Evolutionary conservation across 768 basidiomycete species (phyloP).

Genomic region (Pleurotus cornucopiae): DNA sequence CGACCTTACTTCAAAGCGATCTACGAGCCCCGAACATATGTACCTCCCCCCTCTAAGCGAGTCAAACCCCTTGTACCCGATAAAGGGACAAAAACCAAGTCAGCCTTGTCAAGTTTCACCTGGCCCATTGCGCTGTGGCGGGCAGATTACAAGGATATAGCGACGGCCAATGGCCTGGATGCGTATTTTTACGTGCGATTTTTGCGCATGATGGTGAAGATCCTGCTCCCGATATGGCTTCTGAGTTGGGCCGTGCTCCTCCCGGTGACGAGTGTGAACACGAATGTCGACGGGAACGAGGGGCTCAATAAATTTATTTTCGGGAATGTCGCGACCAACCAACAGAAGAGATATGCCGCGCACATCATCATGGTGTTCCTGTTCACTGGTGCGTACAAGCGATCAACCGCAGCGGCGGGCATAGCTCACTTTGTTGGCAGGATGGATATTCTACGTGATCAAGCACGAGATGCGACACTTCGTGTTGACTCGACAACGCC

Average conservation of each 20-base stretch:
- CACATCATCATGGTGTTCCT: constrained; percentile 75
- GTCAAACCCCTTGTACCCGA: constrained; percentile 41
- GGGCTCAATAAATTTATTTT: constrained; percentile 74
- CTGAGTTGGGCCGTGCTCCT: constrained; percentile 84
- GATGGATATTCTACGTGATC: constrained; percentile 85
- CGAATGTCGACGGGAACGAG: constrained; percentile 35
- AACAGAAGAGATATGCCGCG: constrained; percentile 64
- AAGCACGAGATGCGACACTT: constrained; percentile 78
- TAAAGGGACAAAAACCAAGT: not conserved
- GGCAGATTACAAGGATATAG: constrained; percentile 59
- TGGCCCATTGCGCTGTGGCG: constrained; percentile 69
- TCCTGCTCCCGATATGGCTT: constrained; percentile 89
- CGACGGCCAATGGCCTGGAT: constrained; percentile 75
- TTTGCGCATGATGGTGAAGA: constrained; percentile 74
- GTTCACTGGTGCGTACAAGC: constrained; percentile 62
- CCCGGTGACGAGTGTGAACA: constrained; percentile 63
- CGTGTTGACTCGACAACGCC: constrained; percentile 72
- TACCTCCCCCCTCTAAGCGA: constrained; percentile 50
- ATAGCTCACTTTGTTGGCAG: constrained; percentile 28
- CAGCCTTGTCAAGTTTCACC: constrained; percentile 32
- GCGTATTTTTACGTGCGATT: constrained; percentile 94
- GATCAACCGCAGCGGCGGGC: not conserved
- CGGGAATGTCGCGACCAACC: constrained; percentile 61
- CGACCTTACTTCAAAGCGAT: constrained; percentile 83
- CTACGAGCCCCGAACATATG: constrained; percentile 84